Percentiles rank a stretch among this genome's conserved stretches.
Conservation (phyloP, 768 basidiomycete genomes). For the Leccinellum rugosiceps region DNA sequence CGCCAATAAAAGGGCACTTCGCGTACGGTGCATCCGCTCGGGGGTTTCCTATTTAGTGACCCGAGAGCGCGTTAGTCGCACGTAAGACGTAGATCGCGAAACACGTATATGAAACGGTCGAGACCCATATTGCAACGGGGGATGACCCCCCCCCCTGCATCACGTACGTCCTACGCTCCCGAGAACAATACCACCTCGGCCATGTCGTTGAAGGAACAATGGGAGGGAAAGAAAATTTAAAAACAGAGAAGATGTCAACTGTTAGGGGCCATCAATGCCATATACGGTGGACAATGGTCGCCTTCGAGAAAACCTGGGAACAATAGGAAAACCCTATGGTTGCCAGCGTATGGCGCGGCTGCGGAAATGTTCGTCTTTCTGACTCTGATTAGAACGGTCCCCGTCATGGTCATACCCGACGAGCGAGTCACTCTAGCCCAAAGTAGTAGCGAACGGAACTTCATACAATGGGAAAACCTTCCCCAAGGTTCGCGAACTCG, state of each 20-base stretch:
- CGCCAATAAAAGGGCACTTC: slow-evolving; percentile 43
- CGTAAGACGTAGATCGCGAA: slow-evolving; percentile 6
- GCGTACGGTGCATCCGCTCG: slow-evolving; percentile 37
- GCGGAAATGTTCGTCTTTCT: slow-evolving; percentile 11
- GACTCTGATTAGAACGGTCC: not conserved
- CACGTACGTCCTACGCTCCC: slow-evolving; percentile 4
- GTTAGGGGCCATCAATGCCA: slow-evolving; percentile 11
- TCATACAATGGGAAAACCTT: not conserved
- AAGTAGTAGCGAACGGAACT: not conserved
- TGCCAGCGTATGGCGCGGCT: slow-evolving; percentile 3
- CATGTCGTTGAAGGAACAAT: slow-evolving; percentile 8
- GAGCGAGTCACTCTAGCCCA: not conserved
- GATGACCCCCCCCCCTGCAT: not conserved
- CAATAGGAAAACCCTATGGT: slow-evolving; percentile 7
- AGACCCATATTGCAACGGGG: not conserved
- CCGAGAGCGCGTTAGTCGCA: slow-evolving; percentile 7
- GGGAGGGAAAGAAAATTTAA: not conserved
- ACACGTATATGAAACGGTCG: slow-evolving; percentile 1
- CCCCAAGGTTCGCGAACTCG: not conserved
- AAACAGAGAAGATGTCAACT: not conserved
- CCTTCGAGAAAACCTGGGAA: not conserved
- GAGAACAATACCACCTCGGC: slow-evolving; percentile 15
- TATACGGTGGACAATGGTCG: slow-evolving; percentile 23
- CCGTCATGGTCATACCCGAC: not conserved
- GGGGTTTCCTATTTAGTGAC: slow-evolving; percentile 35